Conservation (phyloP, 2,329 filamentous ascomycete genomes). For the Trichoderma asperellum region DNA sequence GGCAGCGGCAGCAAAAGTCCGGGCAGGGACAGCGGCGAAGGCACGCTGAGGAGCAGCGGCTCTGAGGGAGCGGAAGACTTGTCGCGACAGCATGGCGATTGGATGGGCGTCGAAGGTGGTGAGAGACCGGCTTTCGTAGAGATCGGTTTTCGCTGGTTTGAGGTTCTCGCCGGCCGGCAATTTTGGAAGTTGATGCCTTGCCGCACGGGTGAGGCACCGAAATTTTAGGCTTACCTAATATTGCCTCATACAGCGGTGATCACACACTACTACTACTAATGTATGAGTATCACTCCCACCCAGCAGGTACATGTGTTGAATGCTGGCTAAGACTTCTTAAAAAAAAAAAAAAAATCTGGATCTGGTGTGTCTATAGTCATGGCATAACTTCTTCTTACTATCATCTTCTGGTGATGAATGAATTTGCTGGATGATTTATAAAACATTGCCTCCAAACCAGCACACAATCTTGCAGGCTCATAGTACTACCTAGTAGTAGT, state of each 20-base stretch:
- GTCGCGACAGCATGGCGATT: slow-evolving; percentile 62
- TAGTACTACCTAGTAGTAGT: background rate
- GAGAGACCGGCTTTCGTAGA: slow-evolving; percentile 37
- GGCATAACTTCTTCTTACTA: slow-evolving; percentile 6
- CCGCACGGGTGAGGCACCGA: slow-evolving; percentile 44
- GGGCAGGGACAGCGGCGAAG: slow-evolving; percentile 57
- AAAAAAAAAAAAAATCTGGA: background rate
- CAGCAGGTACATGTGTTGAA: too few relatives aligned
- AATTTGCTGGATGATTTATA: slow-evolving; percentile 15
- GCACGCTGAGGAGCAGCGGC: slow-evolving; percentile 65
- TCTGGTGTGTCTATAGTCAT: background rate
- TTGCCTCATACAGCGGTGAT: background rate
- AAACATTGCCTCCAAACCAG: background rate
- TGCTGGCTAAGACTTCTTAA: too few relatives aligned
- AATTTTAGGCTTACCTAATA: slow-evolving; percentile 38
- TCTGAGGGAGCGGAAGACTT: slow-evolving; percentile 60
- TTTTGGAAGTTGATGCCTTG: slow-evolving; percentile 50
- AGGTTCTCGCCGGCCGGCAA: slow-evolving; percentile 45
- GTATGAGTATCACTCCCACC: too few relatives aligned
- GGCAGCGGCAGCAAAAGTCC: slow-evolving; percentile 77
- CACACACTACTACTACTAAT: too few relatives aligned
- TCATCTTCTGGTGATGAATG: slow-evolving; percentile 19
- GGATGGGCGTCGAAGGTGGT: slow-evolving; percentile 36
- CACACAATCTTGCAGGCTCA: slow-evolving; percentile 5
- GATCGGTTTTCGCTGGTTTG: slow-evolving; percentile 42